Evolutionary conservation across 2,329 filamentous ascomycete species (phyloP).

Genomic region (Colletotrichum salicis): DNA sequence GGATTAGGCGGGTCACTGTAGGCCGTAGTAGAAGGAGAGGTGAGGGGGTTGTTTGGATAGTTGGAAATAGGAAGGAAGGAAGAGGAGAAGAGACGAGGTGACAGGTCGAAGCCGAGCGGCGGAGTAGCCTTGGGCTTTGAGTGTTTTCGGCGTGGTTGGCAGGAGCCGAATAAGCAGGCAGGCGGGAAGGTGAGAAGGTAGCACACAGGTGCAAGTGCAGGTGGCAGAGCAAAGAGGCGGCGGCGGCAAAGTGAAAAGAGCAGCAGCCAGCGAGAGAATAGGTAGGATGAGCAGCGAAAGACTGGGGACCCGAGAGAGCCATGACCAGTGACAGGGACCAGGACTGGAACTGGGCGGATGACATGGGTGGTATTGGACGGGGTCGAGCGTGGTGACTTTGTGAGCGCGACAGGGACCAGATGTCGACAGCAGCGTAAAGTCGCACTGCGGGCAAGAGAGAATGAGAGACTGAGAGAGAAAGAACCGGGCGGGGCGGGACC

Average conservation of each 20-base stretch:
- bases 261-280: conserved; percentile 20
- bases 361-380: conserved; percentile 35
- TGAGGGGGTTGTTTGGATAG: not conserved
- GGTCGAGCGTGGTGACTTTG: not conserved
- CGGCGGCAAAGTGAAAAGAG: conserved; percentile 28
- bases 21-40: not conserved
- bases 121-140: conserved; percentile 23
- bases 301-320: conserved; percentile 17
- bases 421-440: conserved; percentile 11
- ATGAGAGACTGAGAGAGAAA: too few species aligned
- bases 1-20: not conserved
- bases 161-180: conserved; percentile 14
- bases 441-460: too few species aligned
- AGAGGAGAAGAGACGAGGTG: not conserved
- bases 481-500: not conserved
- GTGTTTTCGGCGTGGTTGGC: conserved; percentile 29
- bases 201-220: too few species aligned
- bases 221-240: not conserved
- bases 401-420: conserved; percentile 22
- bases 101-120: conserved; percentile 1
- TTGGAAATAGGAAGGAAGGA: conserved; percentile 11
- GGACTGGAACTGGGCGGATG: conserved; percentile 28
- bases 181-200: too few species aligned
- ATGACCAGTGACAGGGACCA: conserved; percentile 24
- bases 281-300: conserved; percentile 13